Evolutionary conservation across 192 early-diverging fungal genomes (phyloP), one percentile per base, ranked within the genome.

Genomic region (Entomortierella beljakovae): DNA sequence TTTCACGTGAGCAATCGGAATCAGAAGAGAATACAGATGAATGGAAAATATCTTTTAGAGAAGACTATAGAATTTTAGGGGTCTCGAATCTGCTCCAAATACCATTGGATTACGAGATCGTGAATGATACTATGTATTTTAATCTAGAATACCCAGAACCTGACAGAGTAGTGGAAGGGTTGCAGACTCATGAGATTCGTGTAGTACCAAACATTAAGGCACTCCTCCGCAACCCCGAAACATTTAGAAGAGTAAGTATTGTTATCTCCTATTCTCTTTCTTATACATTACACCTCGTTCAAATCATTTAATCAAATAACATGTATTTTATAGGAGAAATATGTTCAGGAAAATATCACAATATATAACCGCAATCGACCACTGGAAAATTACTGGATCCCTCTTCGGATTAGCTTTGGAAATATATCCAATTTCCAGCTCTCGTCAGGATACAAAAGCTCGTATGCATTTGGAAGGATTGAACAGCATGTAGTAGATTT

Each of bases 101-200:
- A 48, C 77, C 82, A 20, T 67, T 93, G 38, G 88, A 89, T 7
- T 92, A 89, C 65, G 85, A 90, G 58, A 86, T 92, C 43, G 80
- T 91, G 55, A 91, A 91, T 68, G 91, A 93, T 50, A 89, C 90
- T 1, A 90, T 90, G 81, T 92, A 91, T 66, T 93, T 93, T 71
- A 76, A 61, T 18, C 83, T 93, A 29, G 90, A 93, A 57, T 72
- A 72, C 37, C 66, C 81, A 7, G 73, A 81, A 22, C 65, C 75
- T n/a, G 65, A 74, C 29, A 85, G 70, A n/a, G 28, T 65, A 5
- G 37, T 84, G 2, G 68, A 70, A 29, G 73, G 75, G 23, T 31
- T 67, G 28, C 64, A 66, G 20, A 62, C n/a, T 29, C 86, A 83
- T 37, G 58, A 70, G 33, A 64, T 91, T 34, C 72, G 74, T 5